Evolutionary conservation across 163 green algal genomes (phyloP).

Genomic region (Coccomyxa subellipsoidea): DNA sequence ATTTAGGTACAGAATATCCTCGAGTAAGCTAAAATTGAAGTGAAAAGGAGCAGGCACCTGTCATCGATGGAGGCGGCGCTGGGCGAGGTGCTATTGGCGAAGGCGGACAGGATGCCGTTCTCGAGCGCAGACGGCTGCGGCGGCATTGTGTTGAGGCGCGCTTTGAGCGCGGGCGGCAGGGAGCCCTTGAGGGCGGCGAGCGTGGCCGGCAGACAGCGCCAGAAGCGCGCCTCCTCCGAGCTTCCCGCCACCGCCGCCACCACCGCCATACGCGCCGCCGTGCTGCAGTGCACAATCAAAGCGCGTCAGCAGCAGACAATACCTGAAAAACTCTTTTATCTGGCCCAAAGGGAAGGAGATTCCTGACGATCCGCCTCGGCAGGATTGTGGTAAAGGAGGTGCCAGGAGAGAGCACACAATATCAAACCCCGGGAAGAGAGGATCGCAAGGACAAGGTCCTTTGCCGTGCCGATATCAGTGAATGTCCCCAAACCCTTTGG

Average conservation of each 20-base stretch:
- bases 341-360: too few relatives aligned
- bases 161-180: not conserved
- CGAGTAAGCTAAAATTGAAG: too few relatives aligned
- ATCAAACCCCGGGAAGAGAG: too few relatives aligned
- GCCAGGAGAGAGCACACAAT: too few relatives aligned
- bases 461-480: too few relatives aligned
- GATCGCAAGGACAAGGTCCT: too few relatives aligned
- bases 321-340: too few relatives aligned
- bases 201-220: constrained; percentile 60
- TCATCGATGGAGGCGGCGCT: not conserved
- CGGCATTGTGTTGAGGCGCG: not conserved
- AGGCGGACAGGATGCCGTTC: not conserved
- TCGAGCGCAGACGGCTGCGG: not conserved
- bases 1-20: too few relatives aligned
- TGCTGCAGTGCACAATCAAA: not conserved
- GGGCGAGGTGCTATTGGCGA: not conserved
- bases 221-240: constrained; percentile 58
- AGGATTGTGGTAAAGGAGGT: too few relatives aligned
- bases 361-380: too few relatives aligned
- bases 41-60: too few relatives aligned
- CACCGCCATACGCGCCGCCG: constrained; percentile 53
- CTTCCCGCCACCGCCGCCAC: constrained; percentile 51
- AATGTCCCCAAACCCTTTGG: too few relatives aligned
- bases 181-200: constrained; percentile 24
- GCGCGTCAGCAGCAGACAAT: not conserved